Percentiles rank a stretch among this genome's conserved stretches.
These are phyloP conservation scores for Russula emetica DNA, from an alignment of 768 basidiomycete genomes.

Conservation along the genomic window DNA sequence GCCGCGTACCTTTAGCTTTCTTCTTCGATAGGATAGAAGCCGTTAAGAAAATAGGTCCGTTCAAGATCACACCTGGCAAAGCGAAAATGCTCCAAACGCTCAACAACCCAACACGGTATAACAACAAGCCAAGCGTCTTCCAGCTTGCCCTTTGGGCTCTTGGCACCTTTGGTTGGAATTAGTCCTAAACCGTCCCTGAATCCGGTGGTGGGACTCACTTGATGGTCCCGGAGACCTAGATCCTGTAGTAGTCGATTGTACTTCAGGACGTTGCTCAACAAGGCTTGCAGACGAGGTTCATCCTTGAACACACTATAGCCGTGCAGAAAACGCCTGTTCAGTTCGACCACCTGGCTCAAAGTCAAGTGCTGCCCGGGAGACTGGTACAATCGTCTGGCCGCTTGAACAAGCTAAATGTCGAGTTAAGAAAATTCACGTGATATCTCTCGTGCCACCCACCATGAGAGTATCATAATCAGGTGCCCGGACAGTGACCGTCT, in stretches of 20 bases:
- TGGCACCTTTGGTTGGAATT: conserved; percentile 54
- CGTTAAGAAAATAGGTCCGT: conserved; percentile 89
- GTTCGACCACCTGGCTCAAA: conserved; percentile 89
- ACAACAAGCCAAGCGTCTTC: conserved; percentile 78
- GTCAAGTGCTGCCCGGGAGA: conserved; percentile 91
- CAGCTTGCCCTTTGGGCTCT: conserved; percentile 77
- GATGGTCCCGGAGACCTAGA: conserved; percentile 89
- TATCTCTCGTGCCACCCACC: conserved; percentile 47
- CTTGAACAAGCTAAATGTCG: conserved; percentile 78
- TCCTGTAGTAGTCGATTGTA: conserved; percentile 87
- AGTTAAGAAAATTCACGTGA: conserved; percentile 5
- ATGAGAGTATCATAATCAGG: conserved; percentile 98
- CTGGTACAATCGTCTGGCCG: conserved; percentile 86
- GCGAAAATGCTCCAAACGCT: conserved; percentile 77
- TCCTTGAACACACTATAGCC: conserved; percentile 90
- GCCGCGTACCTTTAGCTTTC: conserved; percentile 73
- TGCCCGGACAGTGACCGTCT: conserved; percentile 92
- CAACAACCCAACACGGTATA: conserved; percentile 77
- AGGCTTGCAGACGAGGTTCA: conserved; percentile 77
- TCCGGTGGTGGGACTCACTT: conserved; percentile 44
- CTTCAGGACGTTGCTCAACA: conserved; percentile 73
- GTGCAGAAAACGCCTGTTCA: conserved; percentile 88
- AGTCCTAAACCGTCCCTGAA: conserved; percentile 7
- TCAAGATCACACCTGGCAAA: conserved; percentile 84
- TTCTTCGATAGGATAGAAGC: conserved; percentile 80